Conservation (phyloP, 805 yeast genomes). For the Helenozyma baotianmanensis region DNA sequence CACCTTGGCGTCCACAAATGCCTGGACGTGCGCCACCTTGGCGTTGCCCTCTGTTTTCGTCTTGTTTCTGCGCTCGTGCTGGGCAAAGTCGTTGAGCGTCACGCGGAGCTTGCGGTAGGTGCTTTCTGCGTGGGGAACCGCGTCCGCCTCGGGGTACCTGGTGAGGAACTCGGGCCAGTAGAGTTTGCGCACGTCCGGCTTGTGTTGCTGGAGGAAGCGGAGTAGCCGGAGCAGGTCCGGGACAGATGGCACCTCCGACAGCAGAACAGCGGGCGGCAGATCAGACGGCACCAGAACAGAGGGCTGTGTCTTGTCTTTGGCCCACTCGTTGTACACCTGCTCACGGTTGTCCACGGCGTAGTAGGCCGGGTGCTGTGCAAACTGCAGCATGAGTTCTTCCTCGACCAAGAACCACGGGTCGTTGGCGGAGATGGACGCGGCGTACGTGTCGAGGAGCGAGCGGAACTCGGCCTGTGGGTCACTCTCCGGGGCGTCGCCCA, state of each 20-base stretch:
- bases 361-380: constrained; percentile 25
- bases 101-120: constrained; percentile 24
- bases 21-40: constrained; percentile 24
- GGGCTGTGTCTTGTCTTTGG: too few species aligned
- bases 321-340: constrained; percentile 11
- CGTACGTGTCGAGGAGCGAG: constrained; percentile 21
- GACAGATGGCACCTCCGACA: constrained; percentile 16
- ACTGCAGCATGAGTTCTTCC: constrained; percentile 28
- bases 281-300: neutral
- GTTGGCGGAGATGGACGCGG: constrained; percentile 24
- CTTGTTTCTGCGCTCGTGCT: constrained; percentile 24
- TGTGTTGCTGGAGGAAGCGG: constrained; percentile 24
- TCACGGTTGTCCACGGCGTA: constrained; percentile 21
- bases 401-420: constrained; percentile 38
- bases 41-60: constrained; percentile 22
- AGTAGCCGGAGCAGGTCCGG: constrained; percentile 18
- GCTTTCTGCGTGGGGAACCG: constrained; percentile 14
- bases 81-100: constrained; percentile 24
- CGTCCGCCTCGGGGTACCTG: constrained; percentile 11
- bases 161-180: constrained; percentile 26
- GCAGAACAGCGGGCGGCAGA: too few species aligned
- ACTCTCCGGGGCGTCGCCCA: constrained; percentile 9
- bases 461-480: constrained; percentile 18
- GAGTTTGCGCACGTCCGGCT: constrained; percentile 23
- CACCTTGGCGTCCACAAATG: constrained; percentile 9